Conservation (phyloP, 192 early-diverging fungal genomes). For the Gryganskiella cystojenkinii region DNA sequence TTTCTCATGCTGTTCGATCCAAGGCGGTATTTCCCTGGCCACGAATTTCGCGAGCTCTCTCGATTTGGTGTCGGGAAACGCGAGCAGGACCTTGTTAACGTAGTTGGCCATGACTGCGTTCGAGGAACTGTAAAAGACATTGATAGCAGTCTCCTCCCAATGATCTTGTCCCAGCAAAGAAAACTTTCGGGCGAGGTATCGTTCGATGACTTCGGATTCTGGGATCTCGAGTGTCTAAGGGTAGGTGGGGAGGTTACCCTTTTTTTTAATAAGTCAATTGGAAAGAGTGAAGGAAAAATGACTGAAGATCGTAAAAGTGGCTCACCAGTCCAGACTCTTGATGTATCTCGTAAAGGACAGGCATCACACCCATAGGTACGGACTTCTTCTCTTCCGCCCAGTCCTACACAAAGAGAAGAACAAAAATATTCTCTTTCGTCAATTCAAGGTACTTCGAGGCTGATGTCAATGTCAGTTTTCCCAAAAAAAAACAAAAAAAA, state of each 20-base stretch:
- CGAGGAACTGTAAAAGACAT: conserved; percentile 35
- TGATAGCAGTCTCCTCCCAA: conserved; percentile 51
- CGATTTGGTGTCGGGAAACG: conserved; percentile 33
- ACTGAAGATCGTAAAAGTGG: no score
- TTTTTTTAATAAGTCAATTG: no score
- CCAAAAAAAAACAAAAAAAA: neutral
- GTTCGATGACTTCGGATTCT: conserved; percentile 60
- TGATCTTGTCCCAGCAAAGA: conserved; percentile 29
- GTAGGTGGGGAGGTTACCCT: no score
- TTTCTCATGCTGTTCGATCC: conserved; percentile 41
- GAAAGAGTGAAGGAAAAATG: no score
- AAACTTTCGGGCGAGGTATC: conserved; percentile 59
- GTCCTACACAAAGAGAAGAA: conserved; percentile 4
- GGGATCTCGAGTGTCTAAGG: conserved; percentile 52
- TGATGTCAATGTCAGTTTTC: no score
- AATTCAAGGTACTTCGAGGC: neutral
- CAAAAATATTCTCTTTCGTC: neutral
- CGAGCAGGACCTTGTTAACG: conserved; percentile 40
- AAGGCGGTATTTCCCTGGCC: conserved; percentile 11
- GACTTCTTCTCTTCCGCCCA: conserved; percentile 18
- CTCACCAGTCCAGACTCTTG: no score
- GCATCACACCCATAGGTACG: conserved; percentile 25
- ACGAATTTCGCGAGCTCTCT: conserved; percentile 32
- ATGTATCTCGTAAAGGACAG: conserved; percentile 36
- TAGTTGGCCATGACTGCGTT: conserved; percentile 36